Evolutionary conservation across 2,329 filamentous ascomycete genomes (phyloP), one percentile per base, ranked within the genome.

Genomic region (Rhynchosporium graminicola): DNA sequence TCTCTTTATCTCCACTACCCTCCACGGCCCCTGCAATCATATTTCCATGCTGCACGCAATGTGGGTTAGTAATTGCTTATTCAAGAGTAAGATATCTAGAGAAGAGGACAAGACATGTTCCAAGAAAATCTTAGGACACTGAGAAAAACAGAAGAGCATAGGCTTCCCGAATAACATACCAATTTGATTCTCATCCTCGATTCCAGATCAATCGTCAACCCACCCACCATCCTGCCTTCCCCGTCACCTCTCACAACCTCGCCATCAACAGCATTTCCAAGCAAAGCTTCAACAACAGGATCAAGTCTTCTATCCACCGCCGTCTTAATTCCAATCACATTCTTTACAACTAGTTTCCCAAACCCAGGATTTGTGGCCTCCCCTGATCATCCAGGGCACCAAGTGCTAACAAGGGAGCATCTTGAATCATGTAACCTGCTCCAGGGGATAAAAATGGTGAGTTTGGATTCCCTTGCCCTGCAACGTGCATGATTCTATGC

Each of bases 181-280:
- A 94, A 74, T 77, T 95, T 96, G 40, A 92, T 85, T 43, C 91
- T 79, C 67, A 87, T 88, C 64, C 90, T 79, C 9, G 80, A 85
- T 70, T 86, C 83, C 1, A 92, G 76, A 68, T 92, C 82, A 59
- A 89, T 82, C 0, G 82, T 80, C 51, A 90, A 70, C 0, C 82
- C 88, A 28, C 86, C 81, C 40, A 91, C 77, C 74, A 91, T 78
- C 57, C 80, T 81, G 0, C 75, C 78, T 0, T 66, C 63, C 7
- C 73, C 76, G 50, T 74, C 67, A 38, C 75, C 64, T 20, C 54
- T 51, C n/a, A 64, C 57, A 15, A 78, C 72, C 12, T 76, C 76
- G 29, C 73, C 73, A 38, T 81, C 77, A 0, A 77, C 79, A 31
- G 79, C 77, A 2, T 74, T 76, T 3, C 79, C 82, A 48, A 89